Percentiles rank a stretch among this genome's conserved stretches.
phyloP scores from a whole-genome alignment of 2,329 filamentous ascomycete species.

The Microdochium paspali region DNA sequence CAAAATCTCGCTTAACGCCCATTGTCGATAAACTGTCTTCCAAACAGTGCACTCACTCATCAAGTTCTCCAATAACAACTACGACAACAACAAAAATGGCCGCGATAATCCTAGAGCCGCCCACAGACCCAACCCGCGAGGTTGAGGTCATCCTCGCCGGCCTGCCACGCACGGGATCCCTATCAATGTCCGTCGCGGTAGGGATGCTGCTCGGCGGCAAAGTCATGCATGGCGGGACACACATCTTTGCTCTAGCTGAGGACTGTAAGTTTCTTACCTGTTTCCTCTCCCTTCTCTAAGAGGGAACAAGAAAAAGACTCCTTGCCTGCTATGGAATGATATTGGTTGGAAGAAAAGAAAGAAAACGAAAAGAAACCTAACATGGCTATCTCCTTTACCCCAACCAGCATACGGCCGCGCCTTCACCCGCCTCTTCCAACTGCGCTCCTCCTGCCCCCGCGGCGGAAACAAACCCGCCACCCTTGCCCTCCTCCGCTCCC shows the following conservation, averaged over 20 bases:
- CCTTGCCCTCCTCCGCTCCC: conserved; percentile 9
- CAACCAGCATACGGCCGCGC: conserved; percentile 1
- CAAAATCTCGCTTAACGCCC: no score
- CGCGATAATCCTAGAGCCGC: no score
- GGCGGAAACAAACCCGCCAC: neutral
- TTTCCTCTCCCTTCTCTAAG: neutral
- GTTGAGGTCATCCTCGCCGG: conserved; percentile 5
- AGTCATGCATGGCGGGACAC: conserved; percentile 4
- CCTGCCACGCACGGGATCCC: conserved; percentile 4
- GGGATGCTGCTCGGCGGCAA: conserved; percentile 1
- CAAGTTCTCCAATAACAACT: no score
- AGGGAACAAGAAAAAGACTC: no score
- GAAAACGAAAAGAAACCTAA: no score
- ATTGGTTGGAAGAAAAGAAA: no score
- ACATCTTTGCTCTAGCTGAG: conserved; percentile 1
- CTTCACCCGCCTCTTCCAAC: conserved; percentile 1
- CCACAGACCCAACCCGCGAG: conserved; percentile 1
- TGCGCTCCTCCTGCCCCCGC: no score
- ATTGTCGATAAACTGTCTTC: no score
- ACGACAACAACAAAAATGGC: no score
- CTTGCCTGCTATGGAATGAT: no score
- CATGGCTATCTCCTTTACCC: no score
- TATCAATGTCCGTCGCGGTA: conserved; percentile 4
- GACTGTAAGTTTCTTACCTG: neutral
- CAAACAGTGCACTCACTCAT: no score